These are phyloP conservation scores for Jacaranda mimosifolia DNA, from an alignment of 257 asterid species.

Conservation along the genomic window DNA sequence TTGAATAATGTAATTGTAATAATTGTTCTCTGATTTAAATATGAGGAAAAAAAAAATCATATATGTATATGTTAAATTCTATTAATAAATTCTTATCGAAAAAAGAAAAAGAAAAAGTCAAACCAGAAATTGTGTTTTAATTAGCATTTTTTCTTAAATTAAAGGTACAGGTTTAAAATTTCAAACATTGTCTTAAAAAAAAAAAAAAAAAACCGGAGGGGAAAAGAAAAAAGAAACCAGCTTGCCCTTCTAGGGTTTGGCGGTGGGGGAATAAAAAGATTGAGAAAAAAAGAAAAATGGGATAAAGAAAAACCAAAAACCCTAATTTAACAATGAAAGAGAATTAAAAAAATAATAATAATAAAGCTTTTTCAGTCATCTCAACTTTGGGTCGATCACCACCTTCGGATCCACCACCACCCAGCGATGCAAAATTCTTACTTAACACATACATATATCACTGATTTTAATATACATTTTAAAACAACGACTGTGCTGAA, in stretches of 20 bases:
- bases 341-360: no score
- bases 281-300: neutral
- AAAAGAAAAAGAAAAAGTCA: no score
- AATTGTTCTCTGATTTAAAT: no score
- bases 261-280: neutral
- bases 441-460: neutral
- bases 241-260: neutral
- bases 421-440: neutral
- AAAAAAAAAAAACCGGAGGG: neutral
- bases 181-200: neutral
- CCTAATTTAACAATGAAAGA: constrained; percentile 20
- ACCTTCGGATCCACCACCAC: neutral
- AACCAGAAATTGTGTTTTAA: no score
- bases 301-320: neutral
- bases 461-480: neutral
- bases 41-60: no score
- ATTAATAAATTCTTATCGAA: no score
- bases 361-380: neutral
- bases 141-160: neutral
- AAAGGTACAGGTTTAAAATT: neutral
- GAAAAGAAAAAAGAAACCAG: neutral
- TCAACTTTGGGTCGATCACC: neutral
- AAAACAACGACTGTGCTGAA: neutral
- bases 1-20: no score
- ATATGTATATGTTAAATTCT: no score